These are phyloP conservation scores for Podochytrium sp. DNA, from an alignment of 192 early-diverging fungal species.

Conservation along the genomic window DNA sequence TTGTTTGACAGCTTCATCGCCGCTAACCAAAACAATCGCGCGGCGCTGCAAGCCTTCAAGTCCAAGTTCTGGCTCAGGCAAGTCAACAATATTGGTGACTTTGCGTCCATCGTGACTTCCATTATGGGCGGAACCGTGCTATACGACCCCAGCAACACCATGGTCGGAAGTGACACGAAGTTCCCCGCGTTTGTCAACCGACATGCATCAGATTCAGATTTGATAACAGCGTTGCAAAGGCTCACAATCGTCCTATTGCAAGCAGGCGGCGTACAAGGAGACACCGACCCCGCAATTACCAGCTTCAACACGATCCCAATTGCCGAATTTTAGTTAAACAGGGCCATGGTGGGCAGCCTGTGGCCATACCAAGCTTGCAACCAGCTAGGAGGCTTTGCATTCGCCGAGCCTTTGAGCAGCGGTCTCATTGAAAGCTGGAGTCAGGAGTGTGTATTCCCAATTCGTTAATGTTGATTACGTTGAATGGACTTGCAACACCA, in stretches of 20 bases:
- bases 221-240: not conserved
- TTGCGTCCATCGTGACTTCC: slow-evolving; percentile 8
- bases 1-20: not conserved
- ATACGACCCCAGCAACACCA: slow-evolving; percentile 4
- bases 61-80: slow-evolving; percentile 14
- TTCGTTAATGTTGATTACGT: not conserved
- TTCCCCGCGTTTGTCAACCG: slow-evolving; percentile 1
- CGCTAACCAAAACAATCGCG: not conserved
- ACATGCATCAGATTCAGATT: not conserved
- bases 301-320: not conserved
- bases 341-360: not conserved
- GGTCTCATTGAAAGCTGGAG: slow-evolving; percentile 15
- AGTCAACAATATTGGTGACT: not conserved
- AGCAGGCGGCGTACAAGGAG: not conserved
- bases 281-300: not conserved
- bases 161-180: not conserved
- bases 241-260: not conserved
- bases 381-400: slow-evolving; percentile 7
- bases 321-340: not conserved
- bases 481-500: not conserved
- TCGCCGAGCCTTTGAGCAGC: not conserved
- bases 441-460: slow-evolving; percentile 12
- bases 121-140: slow-evolving; percentile 2
- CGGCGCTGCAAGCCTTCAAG: not conserved
- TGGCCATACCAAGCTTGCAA: slow-evolving; percentile 22